These are phyloP conservation scores for Thuidium tamariscinum DNA, from an alignment of 225 moss, liverwort and hornwort species.

Conservation along the genomic window DNA sequence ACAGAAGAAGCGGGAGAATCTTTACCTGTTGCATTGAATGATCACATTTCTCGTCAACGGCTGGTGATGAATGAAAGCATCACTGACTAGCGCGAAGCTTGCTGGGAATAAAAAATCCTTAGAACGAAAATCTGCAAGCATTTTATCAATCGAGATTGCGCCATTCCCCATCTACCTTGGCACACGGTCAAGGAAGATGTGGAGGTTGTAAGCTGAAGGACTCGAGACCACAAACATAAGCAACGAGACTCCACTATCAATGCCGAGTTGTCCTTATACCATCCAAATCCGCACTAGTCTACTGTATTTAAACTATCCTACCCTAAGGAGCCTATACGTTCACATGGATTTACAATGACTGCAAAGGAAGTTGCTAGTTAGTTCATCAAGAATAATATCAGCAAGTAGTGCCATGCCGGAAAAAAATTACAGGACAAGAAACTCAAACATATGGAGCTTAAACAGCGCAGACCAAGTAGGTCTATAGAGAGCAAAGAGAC, in stretches of 20 bases:
- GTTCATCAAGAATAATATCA: neutral
- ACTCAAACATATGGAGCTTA: neutral
- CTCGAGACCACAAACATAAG: neutral
- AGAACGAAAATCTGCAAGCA: neutral
- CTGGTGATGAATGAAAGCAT: neutral
- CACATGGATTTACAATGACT: neutral
- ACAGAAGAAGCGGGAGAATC: neutral
- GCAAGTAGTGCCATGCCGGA: neutral
- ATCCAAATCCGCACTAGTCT: neutral
- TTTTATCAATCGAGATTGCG: neutral
- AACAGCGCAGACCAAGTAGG: neutral
- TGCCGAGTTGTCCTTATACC: neutral
- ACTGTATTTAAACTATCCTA: neutral
- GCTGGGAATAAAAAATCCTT: neutral
- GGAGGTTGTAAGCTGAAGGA: neutral
- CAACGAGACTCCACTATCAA: neutral
- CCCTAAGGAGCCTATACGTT: neutral
- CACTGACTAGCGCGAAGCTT: neutral
- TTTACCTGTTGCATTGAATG: neutral
- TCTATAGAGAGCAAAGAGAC: neutral
- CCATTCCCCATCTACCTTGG: neutral
- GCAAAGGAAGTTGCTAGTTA: neutral
- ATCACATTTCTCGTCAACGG: neutral
- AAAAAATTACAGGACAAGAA: neutral
- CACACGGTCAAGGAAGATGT: slow-evolving; percentile 5